Base-by-base conservation (phyloP, 1,284 basidiomycete genomes). In the Cutaneotrichosporon arboriforme region DNA sequence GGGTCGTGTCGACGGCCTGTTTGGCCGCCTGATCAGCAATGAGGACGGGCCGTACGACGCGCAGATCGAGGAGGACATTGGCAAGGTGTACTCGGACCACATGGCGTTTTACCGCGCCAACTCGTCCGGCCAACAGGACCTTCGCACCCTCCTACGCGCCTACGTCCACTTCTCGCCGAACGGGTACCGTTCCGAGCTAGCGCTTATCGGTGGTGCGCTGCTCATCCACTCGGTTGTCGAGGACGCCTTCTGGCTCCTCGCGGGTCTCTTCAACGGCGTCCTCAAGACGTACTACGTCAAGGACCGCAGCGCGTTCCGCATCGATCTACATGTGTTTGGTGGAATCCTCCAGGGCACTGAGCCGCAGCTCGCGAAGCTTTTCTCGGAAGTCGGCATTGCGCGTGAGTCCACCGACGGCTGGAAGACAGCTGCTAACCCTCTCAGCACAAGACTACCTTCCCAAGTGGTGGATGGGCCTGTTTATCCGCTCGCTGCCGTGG, bases 221-320 rank as follows among this genome's bases (percentile, higher is more conserved):
- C 75, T 96, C 0, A 77, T 89, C 23, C 85, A 90, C 54, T 84
- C 88, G 1, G 88, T 87, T 0, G 87, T 91, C 57, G 90, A 96
- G 71, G 89, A 94, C 59, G 87, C 89, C 0, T 97, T 97, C 69
- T 96, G 89, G 90, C 65, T 78, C 12, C 64, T 80, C 10, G 67
- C 68, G 8, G 90, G 89, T 4, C 86, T 96, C 64, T 81, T 89
- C 9, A 81, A 83, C 7, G 82, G 87, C 55, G 77, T 91, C 8
- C 52, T 73, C 44, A 84, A 87, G 23, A 81, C 86, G 4, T 92
- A 92, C 72, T 94, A 89, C 70, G 82, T 85, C 33, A 72, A 79
- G 12, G 82, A 80, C 48, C 79, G 82, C n/a, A 78, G 81, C 8
- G 87, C 88, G 64, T 77, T 94, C 58, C 86, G 89, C 58, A 83